A percentile compares a stretch with the other conserved stretches of the same genome.
Evolutionary conservation across 441 rosid genomes (phyloP).

Genomic region (Jatropha podagrica): DNA sequence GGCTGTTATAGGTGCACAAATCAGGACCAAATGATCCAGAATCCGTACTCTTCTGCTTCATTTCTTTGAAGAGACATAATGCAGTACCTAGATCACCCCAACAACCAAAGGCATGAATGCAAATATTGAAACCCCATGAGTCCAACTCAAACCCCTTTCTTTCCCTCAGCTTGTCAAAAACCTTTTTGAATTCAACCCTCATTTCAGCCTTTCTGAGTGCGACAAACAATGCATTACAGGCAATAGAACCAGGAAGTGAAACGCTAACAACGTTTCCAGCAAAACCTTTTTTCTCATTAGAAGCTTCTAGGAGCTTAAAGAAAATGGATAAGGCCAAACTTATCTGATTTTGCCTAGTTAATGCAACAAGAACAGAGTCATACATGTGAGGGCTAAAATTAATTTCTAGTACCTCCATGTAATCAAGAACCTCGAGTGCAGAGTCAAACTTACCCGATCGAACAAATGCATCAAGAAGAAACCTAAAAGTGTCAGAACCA

Average conservation of each 20-base stretch:
- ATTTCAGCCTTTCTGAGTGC: conserved; percentile 61
- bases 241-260: conserved; percentile 51
- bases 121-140: conserved; percentile 67
- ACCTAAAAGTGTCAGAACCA: conserved; percentile 56
- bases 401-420: conserved; percentile 63
- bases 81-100: conserved; percentile 74
- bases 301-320: conserved; percentile 58
- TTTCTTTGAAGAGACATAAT: conserved; percentile 69
- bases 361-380: conserved; percentile 63
- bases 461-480: conserved; percentile 55
- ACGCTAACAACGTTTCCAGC: conserved; percentile 14
- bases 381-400: conserved; percentile 46
- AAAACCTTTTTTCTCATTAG: conserved; percentile 17
- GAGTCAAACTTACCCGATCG: conserved; percentile 57
- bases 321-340: conserved; percentile 61
- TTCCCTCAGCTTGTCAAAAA: conserved; percentile 48
- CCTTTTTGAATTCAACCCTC: conserved; percentile 54
- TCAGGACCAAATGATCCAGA: conserved; percentile 58
- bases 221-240: conserved; percentile 63
- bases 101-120: conserved; percentile 79
- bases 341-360: conserved; percentile 58
- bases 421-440: conserved; percentile 70
- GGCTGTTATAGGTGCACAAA: conserved; percentile 80
- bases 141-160: conserved; percentile 53
- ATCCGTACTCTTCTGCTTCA: conserved; percentile 49